phyloP scores from a whole-genome alignment of 2,329 filamentous ascomycete genomes.

The Aspergillus vadensis region DNA sequence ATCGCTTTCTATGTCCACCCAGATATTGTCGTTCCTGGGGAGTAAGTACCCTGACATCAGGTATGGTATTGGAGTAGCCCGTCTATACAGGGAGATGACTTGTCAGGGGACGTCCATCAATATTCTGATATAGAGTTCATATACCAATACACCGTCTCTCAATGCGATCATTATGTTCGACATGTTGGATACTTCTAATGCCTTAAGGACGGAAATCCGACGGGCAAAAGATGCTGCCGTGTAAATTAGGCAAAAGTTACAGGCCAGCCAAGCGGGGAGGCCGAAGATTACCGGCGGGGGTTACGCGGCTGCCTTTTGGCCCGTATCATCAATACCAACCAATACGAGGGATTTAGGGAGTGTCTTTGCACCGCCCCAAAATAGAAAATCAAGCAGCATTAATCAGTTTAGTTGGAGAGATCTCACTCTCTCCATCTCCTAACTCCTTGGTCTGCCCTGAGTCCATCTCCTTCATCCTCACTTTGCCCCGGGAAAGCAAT shows the following conservation, averaged over 20 bases:
- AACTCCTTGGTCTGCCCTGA: not conserved
- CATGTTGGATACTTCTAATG: no score
- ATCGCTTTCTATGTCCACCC: constrained; percentile 24
- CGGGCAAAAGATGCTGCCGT: not conserved
- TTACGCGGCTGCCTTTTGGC: not conserved
- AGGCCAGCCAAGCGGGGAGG: not conserved
- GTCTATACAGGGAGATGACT: not conserved
- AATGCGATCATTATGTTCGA: no score
- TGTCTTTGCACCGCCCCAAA: no score
- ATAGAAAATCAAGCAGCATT: no score
- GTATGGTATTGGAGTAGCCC: not conserved
- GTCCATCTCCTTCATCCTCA: not conserved
- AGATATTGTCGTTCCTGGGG: constrained; percentile 1
- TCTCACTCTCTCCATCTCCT: not conserved
- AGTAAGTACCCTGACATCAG: not conserved
- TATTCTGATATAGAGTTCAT: not conserved
- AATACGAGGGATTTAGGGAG: not conserved
- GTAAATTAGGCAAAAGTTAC: not conserved
- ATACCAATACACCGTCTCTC: no score
- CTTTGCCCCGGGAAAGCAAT: not conserved
- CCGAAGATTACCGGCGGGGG: not conserved
- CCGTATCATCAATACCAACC: not conserved
- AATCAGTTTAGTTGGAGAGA: not conserved
- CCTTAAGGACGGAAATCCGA: not conserved
- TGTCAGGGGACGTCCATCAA: not conserved